A percentile compares a stretch with the other conserved stretches of the same genome.
phyloP scores from a whole-genome alignment of 2,329 filamentous ascomycete species.

The Venturia asperata region DNA sequence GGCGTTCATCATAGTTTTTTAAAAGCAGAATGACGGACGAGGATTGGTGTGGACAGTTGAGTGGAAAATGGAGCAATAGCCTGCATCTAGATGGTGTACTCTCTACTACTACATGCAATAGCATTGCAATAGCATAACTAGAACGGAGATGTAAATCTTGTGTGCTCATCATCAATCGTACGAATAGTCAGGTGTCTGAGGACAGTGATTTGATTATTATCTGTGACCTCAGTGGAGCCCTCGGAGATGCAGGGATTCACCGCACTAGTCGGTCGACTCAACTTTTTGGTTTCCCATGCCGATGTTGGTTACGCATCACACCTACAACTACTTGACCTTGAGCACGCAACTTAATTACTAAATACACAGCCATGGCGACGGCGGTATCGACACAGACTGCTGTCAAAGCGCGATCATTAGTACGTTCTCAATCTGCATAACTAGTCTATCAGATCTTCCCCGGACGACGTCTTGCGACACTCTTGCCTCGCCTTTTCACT shows the following conservation, averaged over 20 bases:
- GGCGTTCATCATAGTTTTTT: not conserved
- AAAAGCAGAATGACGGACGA: not conserved
- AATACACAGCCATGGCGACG: conserved; percentile 11
- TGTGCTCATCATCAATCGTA: not conserved
- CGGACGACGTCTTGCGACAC: not conserved
- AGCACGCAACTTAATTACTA: not conserved
- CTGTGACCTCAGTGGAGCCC: not conserved
- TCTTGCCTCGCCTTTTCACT: not conserved
- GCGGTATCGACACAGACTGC: conserved; percentile 13
- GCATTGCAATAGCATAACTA: not conserved
- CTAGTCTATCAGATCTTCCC: not conserved
- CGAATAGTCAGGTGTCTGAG: not conserved
- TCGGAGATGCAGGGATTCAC: not conserved
- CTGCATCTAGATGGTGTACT: not conserved
- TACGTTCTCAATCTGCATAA: conserved; percentile 2
- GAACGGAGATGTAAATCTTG: not conserved
- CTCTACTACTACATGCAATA: not conserved
- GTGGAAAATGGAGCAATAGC: conserved; percentile 5
- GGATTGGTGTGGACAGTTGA: not conserved
- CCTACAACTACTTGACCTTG: too few species aligned
- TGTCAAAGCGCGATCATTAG: conserved; percentile 19
- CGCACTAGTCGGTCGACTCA: not conserved
- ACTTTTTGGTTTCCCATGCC: not conserved
- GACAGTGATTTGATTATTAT: not conserved
- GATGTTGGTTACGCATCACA: not conserved